Conservation (phyloP, 495 filamentous ascomycete genomes). For the Daldinia bambusicola region DNA sequence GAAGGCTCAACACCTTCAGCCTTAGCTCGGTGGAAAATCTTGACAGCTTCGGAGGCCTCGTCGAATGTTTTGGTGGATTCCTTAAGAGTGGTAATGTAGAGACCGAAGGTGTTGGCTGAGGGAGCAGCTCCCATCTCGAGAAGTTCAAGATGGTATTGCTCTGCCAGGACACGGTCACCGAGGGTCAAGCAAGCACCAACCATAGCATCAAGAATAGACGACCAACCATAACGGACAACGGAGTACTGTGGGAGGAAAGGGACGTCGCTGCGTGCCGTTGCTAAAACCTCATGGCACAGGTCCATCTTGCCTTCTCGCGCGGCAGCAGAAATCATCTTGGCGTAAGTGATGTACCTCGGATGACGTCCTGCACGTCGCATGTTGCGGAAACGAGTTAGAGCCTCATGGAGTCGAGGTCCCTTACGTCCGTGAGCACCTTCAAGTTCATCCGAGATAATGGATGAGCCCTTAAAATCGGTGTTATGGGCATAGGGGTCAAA, state of each 20-base stretch:
- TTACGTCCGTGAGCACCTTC: conserved; percentile 76
- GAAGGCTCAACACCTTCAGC: conserved; percentile 94
- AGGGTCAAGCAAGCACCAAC: conserved; percentile 89
- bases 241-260: conserved; percentile 82
- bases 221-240: conserved; percentile 92
- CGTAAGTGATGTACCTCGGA: conserved; percentile 94
- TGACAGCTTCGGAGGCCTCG: conserved; percentile 94
- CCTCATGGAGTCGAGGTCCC: conserved; percentile 79
- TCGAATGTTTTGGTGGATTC: conserved; percentile 97
- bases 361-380: conserved; percentile 92
- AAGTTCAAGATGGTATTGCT: conserved; percentile 89
- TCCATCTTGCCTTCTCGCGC: conserved; percentile 82
- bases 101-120: conserved; percentile 95
- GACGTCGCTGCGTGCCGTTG: conserved; percentile 86
- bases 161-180: conserved; percentile 80
- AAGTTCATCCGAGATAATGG: conserved; percentile 85
- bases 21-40: conserved; percentile 94
- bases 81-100: conserved; percentile 98
- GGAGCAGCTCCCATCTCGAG: conserved; percentile 87
- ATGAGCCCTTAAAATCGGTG: conserved; percentile 91
- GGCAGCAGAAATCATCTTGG: conserved; percentile 91
- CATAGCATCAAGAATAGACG: conserved; percentile 94
- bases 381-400: conserved; percentile 83
- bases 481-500: conserved; percentile 90
- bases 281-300: conserved; percentile 84